phyloP scores from a whole-genome alignment of 2,329 filamentous ascomycete genomes.

The Cladobotryum protrusum region DNA sequence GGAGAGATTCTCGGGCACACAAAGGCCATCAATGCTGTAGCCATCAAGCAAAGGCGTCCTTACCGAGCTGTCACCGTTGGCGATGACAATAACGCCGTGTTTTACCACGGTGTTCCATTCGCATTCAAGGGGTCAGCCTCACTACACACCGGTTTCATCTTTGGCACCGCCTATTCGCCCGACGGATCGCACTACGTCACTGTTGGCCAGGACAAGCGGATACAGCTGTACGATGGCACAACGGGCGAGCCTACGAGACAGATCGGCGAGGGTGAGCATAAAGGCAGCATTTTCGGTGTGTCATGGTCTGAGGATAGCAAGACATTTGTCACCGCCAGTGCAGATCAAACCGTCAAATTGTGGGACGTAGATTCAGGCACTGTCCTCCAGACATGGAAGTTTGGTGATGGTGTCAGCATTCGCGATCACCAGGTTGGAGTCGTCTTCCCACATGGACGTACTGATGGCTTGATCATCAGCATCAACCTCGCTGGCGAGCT shows the following conservation, averaged over 20 bases:
- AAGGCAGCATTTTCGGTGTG: conserved; percentile 85
- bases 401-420: conserved; percentile 73
- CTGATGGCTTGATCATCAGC: conserved; percentile 83
- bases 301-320: conserved; percentile 86
- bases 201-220: conserved; percentile 85
- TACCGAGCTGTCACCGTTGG: conserved; percentile 84
- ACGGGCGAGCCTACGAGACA: conserved; percentile 75
- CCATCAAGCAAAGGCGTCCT: conserved; percentile 84
- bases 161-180: conserved; percentile 81
- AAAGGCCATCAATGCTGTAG: conserved; percentile 83
- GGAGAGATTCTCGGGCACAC: conserved; percentile 92
- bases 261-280: conserved; percentile 80
- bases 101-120: conserved; percentile 90
- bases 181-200: conserved; percentile 78
- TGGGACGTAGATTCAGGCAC: conserved; percentile 85
- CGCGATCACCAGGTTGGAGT: conserved; percentile 90
- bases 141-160: conserved; percentile 83
- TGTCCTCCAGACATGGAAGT: conserved; percentile 72
- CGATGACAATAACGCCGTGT: conserved; percentile 84
- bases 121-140: conserved; percentile 85
- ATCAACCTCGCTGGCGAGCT: conserved; percentile 83
- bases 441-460: conserved; percentile 76
- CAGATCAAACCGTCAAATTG: conserved; percentile 88
- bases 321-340: conserved; percentile 82
- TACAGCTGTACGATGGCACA: conserved; percentile 95